Evolutionary conservation across 169 alveolate species (phyloP).

Genomic region (Plasmodium cynomolgi): DNA sequence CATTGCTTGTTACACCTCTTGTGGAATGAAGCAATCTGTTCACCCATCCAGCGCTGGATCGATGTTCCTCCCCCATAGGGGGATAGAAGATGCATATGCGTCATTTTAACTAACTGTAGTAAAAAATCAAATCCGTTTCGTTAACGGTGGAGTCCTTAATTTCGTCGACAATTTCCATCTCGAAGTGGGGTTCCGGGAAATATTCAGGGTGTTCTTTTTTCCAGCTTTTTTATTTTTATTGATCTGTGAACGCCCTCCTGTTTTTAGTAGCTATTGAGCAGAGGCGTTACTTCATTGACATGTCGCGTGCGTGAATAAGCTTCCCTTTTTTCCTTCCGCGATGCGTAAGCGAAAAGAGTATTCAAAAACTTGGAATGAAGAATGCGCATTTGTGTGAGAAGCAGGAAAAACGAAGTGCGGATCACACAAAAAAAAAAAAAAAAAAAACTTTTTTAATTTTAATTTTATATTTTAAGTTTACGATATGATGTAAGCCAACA

Average conservation of each 20-base stretch:
- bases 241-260: not conserved
- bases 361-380: not conserved
- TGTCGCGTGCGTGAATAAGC: not conserved
- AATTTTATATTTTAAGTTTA: not conserved
- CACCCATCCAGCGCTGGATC: not conserved
- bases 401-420: not conserved
- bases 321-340: not conserved
- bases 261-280: not conserved
- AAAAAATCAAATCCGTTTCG: conserved; percentile 63
- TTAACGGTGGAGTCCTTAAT: conserved; percentile 58
- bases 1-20: not conserved
- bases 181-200: not conserved
- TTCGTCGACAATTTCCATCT: conserved; percentile 60
- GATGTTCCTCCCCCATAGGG: not conserved
- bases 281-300: not conserved
- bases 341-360: not conserved
- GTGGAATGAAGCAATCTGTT: not conserved
- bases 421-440: too few species aligned
- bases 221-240: not conserved
- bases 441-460: not conserved
- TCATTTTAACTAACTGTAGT: conserved; percentile 40
- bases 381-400: not conserved
- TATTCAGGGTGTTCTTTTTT: not conserved
- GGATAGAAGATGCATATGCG: not conserved
- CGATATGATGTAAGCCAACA: not conserved